Base-by-base conservation (phyloP, 176 grass and related monocot genomes). In the Bolboschoenus planiculmis region DNA sequence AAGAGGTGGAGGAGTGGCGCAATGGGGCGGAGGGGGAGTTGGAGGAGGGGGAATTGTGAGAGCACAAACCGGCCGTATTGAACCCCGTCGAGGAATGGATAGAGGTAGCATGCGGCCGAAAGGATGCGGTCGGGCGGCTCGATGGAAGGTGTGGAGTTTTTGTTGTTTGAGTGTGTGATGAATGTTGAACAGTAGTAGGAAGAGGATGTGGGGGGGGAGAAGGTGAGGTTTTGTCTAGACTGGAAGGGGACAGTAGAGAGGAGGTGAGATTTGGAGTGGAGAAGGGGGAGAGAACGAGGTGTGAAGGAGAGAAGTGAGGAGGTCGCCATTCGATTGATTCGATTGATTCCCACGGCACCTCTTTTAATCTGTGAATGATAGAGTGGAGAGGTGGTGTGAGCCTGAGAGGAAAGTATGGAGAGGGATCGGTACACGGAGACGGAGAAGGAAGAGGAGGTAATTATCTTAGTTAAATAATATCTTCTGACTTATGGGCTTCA, bases 31-130 rank as follows among this genome's bases (percentile, higher is more conserved):
- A 98, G 87, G 16, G 92, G 47, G 46, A 92, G 23, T 64, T 62
- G 68, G 67, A 99, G 90, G 75, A 85, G 2, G 2, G 96, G 96
- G 86, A 93, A 99, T 89, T 93, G 91, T 13, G 85, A 10, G 10
- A 87, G 56, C 15, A 90, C 64, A 65, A 37, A 87, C 16, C 85
- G 82, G 10, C 85, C 89, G 56, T 87, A 84, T 15, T 78, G 74
- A 9, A 90, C 46, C 82, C 96, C 96, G 79, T 99, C 92, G 47
- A 99, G 96, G 86, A 99, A 99, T n/a, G 96, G 92, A 84, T 93
- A 99, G 55, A 99, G 83, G 87, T 95, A 99, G 43, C 92, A 93
- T 0, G 80, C 92, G 0, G 96, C 96, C 0, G 96, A 84, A 27
- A 95, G 88, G 13, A 93, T 82, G 51, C 92, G 92, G 85, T 95